Evolutionary conservation across 2,329 filamentous ascomycete genomes (phyloP), one percentile per base, ranked within the genome.

Genomic region (Pseudogymnoascus pannorum): DNA sequence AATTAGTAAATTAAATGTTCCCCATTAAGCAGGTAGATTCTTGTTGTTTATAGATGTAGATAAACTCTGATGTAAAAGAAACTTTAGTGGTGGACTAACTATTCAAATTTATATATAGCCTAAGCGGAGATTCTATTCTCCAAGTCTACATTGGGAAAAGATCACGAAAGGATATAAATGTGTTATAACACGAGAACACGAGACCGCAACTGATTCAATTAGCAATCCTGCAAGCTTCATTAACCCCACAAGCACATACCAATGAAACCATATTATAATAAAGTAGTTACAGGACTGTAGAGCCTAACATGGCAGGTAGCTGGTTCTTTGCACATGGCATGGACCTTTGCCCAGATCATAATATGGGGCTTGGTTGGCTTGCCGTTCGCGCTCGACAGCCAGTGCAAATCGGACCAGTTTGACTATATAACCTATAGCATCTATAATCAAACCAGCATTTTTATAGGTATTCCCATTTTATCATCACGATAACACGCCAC

Each of bases 11-110:
- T 26, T 48, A 48, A 40, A 48, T 26, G 2, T 26, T 48, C 14
- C 42, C 22, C 22, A 9, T 48, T 9, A 26, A 26, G 42, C 22
- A 48, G 42, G 42, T 48, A 48, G 22, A 26, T 1, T 5, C 22
- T 2, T 7, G 22, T 24, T 6, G 20, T 8, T 9, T 7, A 12
- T 3, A 5, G 12, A 26, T 16, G 8, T 11, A 61, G 36, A 3
- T 65, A 64, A 2, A 70, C 60, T 6, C 66, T 11, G 7, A 26
- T 48, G 14, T 9, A 48, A 16, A 40, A 12, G 64, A 64, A 26
- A 69, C 68, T 40, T 70, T 66, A 5, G 66, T 63, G 16, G 67
- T 66, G 67, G 67, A 70, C 18, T 65, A 67, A 38, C 66, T 62
- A 11, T 20, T 60, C 22, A 48, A 16, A 26, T 48, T 26, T n/a